Evolutionary conservation across 345 rosid species (phyloP).

Genomic region (Stellera chamaejasme): DNA sequence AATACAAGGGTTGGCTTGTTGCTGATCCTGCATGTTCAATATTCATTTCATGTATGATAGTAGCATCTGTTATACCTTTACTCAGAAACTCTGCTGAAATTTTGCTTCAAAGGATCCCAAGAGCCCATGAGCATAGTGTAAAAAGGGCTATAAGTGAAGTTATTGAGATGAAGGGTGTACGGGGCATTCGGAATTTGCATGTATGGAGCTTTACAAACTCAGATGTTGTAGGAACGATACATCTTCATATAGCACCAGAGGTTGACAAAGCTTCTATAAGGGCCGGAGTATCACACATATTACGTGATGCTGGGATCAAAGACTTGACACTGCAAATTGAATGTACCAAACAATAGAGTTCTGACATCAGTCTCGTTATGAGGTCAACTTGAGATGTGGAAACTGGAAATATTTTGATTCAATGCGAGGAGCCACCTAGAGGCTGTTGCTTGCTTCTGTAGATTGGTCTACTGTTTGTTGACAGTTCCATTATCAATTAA

Average conservation of each 20-base stretch:
- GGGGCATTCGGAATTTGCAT: constrained; percentile 62
- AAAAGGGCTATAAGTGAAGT: constrained; percentile 43
- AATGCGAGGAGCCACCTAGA: too few relatives aligned
- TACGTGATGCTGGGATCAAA: constrained; percentile 70
- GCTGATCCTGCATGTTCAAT: constrained; percentile 98
- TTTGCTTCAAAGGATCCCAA: constrained; percentile 81
- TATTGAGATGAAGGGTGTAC: constrained; percentile 47
- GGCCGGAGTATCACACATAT: constrained; percentile 43
- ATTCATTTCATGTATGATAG: constrained; percentile 74
- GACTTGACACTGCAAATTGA: constrained; percentile 87
- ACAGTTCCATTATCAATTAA: too few relatives aligned
- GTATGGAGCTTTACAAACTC: constrained; percentile 86
- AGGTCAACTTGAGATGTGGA: not conserved
- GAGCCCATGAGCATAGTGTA: constrained; percentile 56
- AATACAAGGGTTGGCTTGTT: constrained; percentile 97
- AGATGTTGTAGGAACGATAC: constrained; percentile 76
- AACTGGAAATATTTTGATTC: too few relatives aligned
- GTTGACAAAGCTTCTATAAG: constrained; percentile 49
- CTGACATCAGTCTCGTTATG: not conserved
- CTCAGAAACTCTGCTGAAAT: constrained; percentile 91
- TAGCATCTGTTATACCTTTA: constrained; percentile 83
- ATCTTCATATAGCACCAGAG: constrained; percentile 60
- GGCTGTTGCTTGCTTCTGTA: too few relatives aligned
- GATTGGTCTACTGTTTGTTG: too few relatives aligned
- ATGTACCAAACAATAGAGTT: constrained; percentile 23